Percentiles rank a stretch among this genome's conserved stretches.
Evolutionary conservation across 2,329 filamentous ascomycete genomes (phyloP).

Genomic region (Fusarium musae): DNA sequence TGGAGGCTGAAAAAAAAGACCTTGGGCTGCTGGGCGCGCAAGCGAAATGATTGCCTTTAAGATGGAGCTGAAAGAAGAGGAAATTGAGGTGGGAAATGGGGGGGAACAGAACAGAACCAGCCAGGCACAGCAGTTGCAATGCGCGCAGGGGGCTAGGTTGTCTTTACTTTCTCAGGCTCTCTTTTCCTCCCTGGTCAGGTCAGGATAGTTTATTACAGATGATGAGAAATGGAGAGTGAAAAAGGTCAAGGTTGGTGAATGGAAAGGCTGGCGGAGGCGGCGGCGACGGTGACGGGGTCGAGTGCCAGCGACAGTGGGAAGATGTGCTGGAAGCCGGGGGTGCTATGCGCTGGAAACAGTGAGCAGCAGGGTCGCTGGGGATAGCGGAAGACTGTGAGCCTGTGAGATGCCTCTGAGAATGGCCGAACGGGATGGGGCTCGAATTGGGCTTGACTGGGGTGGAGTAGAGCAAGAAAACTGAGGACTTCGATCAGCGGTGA

Average conservation of each 20-base stretch:
- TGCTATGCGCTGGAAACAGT: constrained; percentile 36
- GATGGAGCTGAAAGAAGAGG: constrained; percentile 52
- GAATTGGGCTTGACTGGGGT: constrained; percentile 41
- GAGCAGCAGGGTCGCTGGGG: constrained; percentile 33
- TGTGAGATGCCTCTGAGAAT: constrained; percentile 21
- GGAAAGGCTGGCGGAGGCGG: constrained; percentile 25
- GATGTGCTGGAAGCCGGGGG: constrained; percentile 35
- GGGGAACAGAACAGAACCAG: constrained; percentile 29
- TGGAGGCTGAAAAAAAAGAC: constrained; percentile 58
- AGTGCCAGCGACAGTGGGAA: constrained; percentile 15
- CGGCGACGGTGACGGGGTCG: neutral
- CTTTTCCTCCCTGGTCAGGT: neutral
- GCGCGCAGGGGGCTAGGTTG: constrained; percentile 29
- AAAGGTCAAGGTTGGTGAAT: constrained; percentile 22
- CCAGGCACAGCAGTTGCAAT: constrained; percentile 2
- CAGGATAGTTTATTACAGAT: constrained; percentile 14
- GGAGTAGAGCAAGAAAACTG: constrained; percentile 25
- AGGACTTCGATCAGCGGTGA: neutral
- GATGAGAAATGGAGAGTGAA: constrained; percentile 7
- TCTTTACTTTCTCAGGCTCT: constrained; percentile 12
- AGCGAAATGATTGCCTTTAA: constrained; percentile 64
- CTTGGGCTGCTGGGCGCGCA: constrained; percentile 50
- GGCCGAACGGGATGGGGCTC: constrained; percentile 33
- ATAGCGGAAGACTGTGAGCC: constrained; percentile 21
- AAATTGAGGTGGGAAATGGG: constrained; percentile 35